A percentile compares a stretch with the other conserved stretches of the same genome.
phyloP scores from a whole-genome alignment of 2,329 filamentous ascomycete species.

The Monilinia laxa region DNA sequence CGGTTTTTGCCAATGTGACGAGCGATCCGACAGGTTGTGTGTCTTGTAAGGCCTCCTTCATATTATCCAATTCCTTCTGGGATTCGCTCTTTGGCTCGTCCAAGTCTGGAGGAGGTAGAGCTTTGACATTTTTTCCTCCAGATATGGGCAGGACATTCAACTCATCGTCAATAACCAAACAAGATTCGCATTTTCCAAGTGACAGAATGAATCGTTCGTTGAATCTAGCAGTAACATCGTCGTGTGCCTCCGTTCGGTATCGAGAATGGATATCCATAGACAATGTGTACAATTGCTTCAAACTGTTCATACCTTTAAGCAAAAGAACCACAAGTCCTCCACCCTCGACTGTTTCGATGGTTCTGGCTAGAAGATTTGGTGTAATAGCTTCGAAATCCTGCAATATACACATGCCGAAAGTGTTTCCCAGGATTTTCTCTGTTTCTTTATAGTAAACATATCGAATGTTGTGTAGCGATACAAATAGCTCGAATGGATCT shows the following conservation, averaged over 20 bases:
- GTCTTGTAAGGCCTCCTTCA: constrained; percentile 85
- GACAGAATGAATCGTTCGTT: constrained; percentile 97
- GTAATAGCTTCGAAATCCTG: constrained; percentile 98
- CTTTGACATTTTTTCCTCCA: constrained; percentile 84
- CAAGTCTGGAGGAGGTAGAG: constrained; percentile 71
- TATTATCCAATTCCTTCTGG: constrained; percentile 73
- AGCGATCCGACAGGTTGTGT: constrained; percentile 83
- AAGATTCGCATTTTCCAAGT: constrained; percentile 90
- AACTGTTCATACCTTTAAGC: constrained; percentile 91
- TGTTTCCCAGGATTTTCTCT: constrained; percentile 97
- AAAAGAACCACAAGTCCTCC: constrained; percentile 88
- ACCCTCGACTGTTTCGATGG: constrained; percentile 96
- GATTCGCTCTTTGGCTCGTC: constrained; percentile 71
- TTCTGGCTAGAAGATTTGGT: constrained; percentile 91
- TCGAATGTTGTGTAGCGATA: constrained; percentile 93
- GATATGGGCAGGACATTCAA: constrained; percentile 96
- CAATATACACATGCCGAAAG: constrained; percentile 96
- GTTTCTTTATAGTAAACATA: constrained; percentile 99
- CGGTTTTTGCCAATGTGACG: constrained; percentile 80
- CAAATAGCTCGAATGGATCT: constrained; percentile 96
- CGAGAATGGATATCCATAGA: constrained; percentile 98
- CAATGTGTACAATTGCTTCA: constrained; percentile 95
- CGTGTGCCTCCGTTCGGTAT: constrained; percentile 94
- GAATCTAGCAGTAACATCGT: constrained; percentile 91
- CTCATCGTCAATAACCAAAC: constrained; percentile 95